Evolutionary conservation across 768 basidiomycete species (phyloP).

Genomic region (Naganishia friedmannii): DNA sequence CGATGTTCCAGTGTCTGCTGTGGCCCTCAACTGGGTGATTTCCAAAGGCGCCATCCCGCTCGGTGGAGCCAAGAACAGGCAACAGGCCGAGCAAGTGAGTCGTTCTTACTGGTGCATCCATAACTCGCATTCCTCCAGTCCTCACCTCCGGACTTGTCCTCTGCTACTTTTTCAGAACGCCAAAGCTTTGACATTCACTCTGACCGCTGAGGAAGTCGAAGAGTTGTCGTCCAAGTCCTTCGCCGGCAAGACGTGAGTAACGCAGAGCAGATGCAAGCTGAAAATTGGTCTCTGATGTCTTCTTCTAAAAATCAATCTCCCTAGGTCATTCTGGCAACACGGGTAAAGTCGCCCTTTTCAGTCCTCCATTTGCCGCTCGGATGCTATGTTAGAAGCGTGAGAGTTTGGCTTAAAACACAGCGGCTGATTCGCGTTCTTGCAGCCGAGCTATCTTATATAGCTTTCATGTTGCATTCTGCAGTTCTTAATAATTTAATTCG

Average conservation of each 20-base stretch:
- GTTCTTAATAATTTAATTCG: neutral
- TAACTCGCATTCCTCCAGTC: neutral
- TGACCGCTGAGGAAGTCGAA: constrained; percentile 41
- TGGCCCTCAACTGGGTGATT: constrained; percentile 52
- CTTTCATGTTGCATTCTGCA: neutral
- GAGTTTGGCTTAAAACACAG: too few relatives aligned
- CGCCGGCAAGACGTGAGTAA: constrained; percentile 44
- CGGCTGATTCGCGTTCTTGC: too few relatives aligned
- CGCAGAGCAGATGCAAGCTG: neutral
- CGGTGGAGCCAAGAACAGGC: constrained; percentile 47
- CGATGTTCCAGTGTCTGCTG: constrained; percentile 44
- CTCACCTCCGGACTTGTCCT: neutral
- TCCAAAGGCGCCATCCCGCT: constrained; percentile 50
- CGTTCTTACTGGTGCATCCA: neutral
- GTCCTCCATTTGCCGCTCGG: too few relatives aligned
- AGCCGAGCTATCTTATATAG: too few relatives aligned
- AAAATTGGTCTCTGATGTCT: too few relatives aligned
- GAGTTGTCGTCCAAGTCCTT: constrained; percentile 36
- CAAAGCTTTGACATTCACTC: constrained; percentile 42
- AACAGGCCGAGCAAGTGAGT: constrained; percentile 46
- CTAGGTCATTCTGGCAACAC: constrained; percentile 40
- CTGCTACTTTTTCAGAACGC: constrained; percentile 37
- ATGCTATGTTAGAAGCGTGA: too few relatives aligned
- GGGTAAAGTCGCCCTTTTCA: constrained; percentile 27
- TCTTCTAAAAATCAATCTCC: too few relatives aligned